A percentile compares a stretch with the other conserved stretches of the same genome.
These are phyloP conservation scores for Argentina anserina DNA, from an alignment of 306 rosid species.

Conservation along the genomic window DNA sequence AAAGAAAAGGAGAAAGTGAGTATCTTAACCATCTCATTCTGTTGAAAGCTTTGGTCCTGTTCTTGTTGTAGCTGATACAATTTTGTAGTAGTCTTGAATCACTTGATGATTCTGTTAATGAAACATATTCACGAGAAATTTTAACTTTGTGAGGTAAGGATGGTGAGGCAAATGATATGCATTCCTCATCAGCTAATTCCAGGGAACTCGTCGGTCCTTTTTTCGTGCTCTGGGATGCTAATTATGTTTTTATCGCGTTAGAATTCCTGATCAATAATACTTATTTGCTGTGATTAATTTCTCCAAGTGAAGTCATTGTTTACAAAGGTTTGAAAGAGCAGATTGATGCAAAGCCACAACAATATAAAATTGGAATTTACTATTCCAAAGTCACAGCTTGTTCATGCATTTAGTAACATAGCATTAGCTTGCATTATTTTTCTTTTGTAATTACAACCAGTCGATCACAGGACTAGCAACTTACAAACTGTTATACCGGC, in stretches of 20 bases:
- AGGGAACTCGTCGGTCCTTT: too few relatives aligned
- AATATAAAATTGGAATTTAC: not conserved
- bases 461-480: conserved; percentile 18
- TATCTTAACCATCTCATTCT: not conserved
- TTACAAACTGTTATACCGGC: conserved; percentile 10
- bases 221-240: not conserved
- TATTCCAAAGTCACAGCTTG: not conserved
- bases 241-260: not conserved
- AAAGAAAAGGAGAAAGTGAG: conserved; percentile 53
- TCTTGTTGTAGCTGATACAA: not conserved
- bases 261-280: not conserved
- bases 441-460: conserved; percentile 21
- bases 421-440: conserved; percentile 19
- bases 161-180: conserved; percentile 1
- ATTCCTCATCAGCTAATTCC: not conserved
- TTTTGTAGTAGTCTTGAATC: not conserved
- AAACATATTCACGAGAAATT: not conserved
- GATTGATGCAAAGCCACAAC: not conserved
- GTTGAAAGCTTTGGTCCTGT: not conserved
- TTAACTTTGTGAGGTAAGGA: not conserved
- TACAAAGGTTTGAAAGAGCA: not conserved
- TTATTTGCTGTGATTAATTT: not conserved
- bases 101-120: not conserved
- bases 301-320: not conserved
- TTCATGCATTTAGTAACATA: not conserved